Evolutionary conservation across 78 protist genomes (phyloP), one percentile per base, ranked within the genome.

Genomic region (Cavenderia fasciculata): DNA sequence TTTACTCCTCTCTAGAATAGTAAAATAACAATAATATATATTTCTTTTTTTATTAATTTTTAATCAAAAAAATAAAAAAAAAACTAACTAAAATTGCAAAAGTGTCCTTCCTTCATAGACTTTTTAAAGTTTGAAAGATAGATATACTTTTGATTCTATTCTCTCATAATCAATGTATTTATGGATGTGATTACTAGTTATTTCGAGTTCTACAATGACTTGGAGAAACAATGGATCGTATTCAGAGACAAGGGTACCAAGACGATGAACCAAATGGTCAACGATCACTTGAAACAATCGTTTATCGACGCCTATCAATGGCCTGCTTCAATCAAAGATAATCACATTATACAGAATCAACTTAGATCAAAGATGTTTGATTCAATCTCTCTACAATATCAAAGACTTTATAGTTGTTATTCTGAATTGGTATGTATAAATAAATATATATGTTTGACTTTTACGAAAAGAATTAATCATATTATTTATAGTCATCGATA

Each of bases 181-280:
- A 75, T 75, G 51, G 65, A 59, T 38, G 57, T 40, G 16, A 25
- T 75, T 10, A 21, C 46, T 18, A 63, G 69, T 29, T 40, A 34
- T 41, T 66, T 66, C 27, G 38, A 63, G 12, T 54, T 12, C 46
- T 79, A 66, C 52, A 66, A 63, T 51, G 88, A 79, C 63, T 19
- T 79, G 19, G 70, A 72, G 18, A 31, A 51, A 51, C 88, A 79
- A 79, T 79, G 88, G 88, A 66, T 51, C 1, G 66, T 61, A 23
- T 79, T 47, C 52, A 63, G 88, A 31, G 88, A 79, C 41, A 79
- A 79, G 54, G 88, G 88, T 11, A 66, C 88, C 21, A 79, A 79
- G 40, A 6, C 52, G 41, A 36, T 63, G 18, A 66, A 56, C 43
- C 23, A 40, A 19, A 19, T 79, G 1, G 66, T 54, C 4, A 79